Base-by-base conservation (phyloP, 495 filamentous ascomycete species). In the Tuber magnatum region DNA sequence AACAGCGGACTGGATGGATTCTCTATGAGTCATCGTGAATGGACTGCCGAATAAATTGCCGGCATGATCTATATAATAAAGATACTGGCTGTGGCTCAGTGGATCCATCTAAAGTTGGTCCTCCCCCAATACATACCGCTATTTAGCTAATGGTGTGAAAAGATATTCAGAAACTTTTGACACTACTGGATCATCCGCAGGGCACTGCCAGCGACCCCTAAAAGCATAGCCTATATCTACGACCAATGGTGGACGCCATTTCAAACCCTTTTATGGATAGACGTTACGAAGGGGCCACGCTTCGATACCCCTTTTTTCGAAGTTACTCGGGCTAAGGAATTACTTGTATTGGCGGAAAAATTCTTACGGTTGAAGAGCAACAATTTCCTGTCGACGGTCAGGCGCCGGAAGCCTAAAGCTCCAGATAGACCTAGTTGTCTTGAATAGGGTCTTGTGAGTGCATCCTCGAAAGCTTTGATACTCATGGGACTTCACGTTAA, bases 81-180 rank as follows among this genome's bases (percentile, higher is more conserved):
- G 56, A 65, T 35, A 20, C 56, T 65, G 56, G 28, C 28, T 65
- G 28, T 35, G 56, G 28, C 56, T 65, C 28, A 35, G 28, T 35
- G 28, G 56, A 65, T 65, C n/a, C 18, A 65, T 65, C 56, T 35
- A 65, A 65, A 65, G 56, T 65, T 65, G 5, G 56, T 65, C 5
- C 28, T 65, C 28, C 18, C 16, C 18, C 12, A 65, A 28, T 65
- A 65, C 14, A 7, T 65, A 18, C 56, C 18, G 6, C 56, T 35
- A 20, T 20, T 65, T 65, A 65, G 56, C 56, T 65, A 35, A 65
- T 28, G 9, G 4, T 35, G 16, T 65, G n/a, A 65, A 35, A 35
- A 65, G 56, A 65, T 28, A 65, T 65, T 65, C 56, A 65, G 56
- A 65, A 65, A 65, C 56, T 65, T 65, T 65, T 65, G 56, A 65